Conservation (phyloP, 805 yeast genomes). For the Groenewaldozyma salmanticensis region DNA sequence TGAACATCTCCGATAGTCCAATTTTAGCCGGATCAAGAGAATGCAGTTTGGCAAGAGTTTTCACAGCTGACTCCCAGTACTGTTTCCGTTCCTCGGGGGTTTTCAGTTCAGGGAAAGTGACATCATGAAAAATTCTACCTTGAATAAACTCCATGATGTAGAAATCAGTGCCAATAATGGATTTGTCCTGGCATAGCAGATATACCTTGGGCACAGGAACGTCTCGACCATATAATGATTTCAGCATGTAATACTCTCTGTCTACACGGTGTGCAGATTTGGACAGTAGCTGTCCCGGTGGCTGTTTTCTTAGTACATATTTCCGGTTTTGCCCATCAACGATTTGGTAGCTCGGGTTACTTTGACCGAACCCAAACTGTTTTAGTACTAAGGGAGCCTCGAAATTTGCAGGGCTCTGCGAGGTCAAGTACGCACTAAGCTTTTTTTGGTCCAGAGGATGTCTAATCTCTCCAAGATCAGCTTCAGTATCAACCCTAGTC, state of each 20-base stretch:
- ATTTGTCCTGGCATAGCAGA: slow-evolving; percentile 47
- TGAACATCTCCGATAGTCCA: slow-evolving; percentile 34
- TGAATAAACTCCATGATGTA: slow-evolving; percentile 51
- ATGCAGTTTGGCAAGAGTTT: slow-evolving; percentile 42
- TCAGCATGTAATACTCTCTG: slow-evolving; percentile 45
- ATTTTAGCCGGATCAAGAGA: slow-evolving; percentile 37
- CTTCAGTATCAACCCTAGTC: slow-evolving; percentile 24
- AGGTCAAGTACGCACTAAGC: slow-evolving; percentile 22
- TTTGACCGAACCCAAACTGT: slow-evolving; percentile 55
- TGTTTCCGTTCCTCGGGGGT: slow-evolving; percentile 18
- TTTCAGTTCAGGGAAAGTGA: slow-evolving; percentile 34
- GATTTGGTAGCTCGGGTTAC: slow-evolving; percentile 51
- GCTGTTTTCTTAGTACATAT: slow-evolving; percentile 49
- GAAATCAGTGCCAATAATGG: slow-evolving; percentile 44
- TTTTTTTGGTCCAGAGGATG: slow-evolving; percentile 19
- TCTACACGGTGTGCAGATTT: slow-evolving; percentile 56
- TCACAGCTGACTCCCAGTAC: slow-evolving; percentile 42
- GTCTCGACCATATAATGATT: slow-evolving; percentile 25
- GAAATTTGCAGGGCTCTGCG: slow-evolving; percentile 13
- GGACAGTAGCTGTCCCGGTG: slow-evolving; percentile 40
- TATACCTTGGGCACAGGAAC: slow-evolving; percentile 50
- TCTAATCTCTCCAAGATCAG: slow-evolving; percentile 24
- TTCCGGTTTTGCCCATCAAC: slow-evolving; percentile 31
- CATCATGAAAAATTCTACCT: slow-evolving; percentile 48
- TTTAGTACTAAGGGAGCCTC: slow-evolving; percentile 30